Base-by-base conservation (phyloP, 306 rosid species). In the Cicer judaicum region DNA sequence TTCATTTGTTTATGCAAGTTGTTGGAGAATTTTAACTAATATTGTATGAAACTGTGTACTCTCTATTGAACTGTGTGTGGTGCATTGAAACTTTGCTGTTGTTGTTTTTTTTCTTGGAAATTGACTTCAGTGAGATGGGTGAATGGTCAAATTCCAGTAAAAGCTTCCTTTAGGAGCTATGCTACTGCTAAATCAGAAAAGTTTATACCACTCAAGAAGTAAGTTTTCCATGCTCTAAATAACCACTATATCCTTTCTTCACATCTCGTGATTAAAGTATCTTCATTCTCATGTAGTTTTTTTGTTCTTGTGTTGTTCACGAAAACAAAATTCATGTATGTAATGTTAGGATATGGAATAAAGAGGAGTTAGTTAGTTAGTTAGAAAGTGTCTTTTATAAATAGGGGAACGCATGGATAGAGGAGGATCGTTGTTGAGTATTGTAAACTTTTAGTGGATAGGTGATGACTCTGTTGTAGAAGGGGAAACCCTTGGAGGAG, bases 161-260 rank as follows among this genome's bases (percentile, higher is more conserved):
- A 36, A 39, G 15, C 34, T 81, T 71, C 81, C 4, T 64, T 68
- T 34, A 74, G 90, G 82, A 64, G 87, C 78, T 87, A 81, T 72
- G 87, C 95, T 60, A 74, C 78, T 81, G 84, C 67, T 50, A 89
- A 81, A 76, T 78, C 88, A 10, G 88, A 68, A 42, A 87, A 82
- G 80, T 57, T 79, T 86, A 84, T 82, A 40, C 84, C 81, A 7
- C 57, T 80, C 57, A 89, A 88, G 74, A 89, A 88, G 95, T 91
- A 69, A 83, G 89, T 72, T 73, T 79, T 79, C 78, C 14, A n/a
- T 13, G n/a, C 49, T 63, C 49, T 43, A 39, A 29, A 29, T 29
- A 29, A 74, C 14, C 36, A 40, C 39, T 38, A 15, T 50, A 44
- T 73, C 14, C 15, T 44, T 15, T 64, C 52, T 56, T 80, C 7